Percentiles rank a stretch among this genome's conserved stretches.
phyloP scores from a whole-genome alignment of 768 basidiomycete species.

The Tylopilus felleus region DNA sequence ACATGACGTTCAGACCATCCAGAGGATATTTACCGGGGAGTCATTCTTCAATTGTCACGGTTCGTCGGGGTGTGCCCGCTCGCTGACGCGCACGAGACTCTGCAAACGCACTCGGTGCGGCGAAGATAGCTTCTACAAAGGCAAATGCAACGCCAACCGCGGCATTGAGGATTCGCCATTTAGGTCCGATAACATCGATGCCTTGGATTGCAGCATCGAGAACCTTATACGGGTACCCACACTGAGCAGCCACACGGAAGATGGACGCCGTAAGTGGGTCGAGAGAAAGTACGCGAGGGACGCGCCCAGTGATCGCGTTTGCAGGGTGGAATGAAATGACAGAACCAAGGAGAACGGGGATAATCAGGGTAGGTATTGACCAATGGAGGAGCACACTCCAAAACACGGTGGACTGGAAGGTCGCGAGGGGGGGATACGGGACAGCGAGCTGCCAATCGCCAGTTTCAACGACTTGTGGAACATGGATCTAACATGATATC shows the following conservation, averaged over 20 bases:
- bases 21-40: neutral
- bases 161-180: conserved; percentile 55
- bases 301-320: conserved; percentile 24
- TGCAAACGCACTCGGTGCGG: conserved; percentile 41
- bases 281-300: conserved; percentile 32
- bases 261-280: conserved; percentile 68
- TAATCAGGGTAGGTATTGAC: conserved; percentile 56
- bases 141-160: conserved; percentile 59
- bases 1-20: neutral
- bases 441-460: conserved; percentile 26
- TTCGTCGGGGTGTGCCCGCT: conserved; percentile 22
- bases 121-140: conserved; percentile 60
- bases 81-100: conserved; percentile 26
- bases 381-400: conserved; percentile 59
- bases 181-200: conserved; percentile 52
- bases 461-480: conserved; percentile 9
- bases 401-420: conserved; percentile 46
- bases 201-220: conserved; percentile 29
- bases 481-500: conserved; percentile 13
- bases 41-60: conserved; percentile 22
- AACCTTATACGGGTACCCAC: conserved; percentile 50
- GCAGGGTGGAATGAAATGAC: conserved; percentile 62
- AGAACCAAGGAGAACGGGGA: conserved; percentile 55
- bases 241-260: conserved; percentile 56
- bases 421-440: conserved; percentile 46